A percentile compares a stretch with the other conserved stretches of the same genome.
Conservation (phyloP, 2,329 filamentous ascomycete genomes). For the Bipolaris oryzae region DNA sequence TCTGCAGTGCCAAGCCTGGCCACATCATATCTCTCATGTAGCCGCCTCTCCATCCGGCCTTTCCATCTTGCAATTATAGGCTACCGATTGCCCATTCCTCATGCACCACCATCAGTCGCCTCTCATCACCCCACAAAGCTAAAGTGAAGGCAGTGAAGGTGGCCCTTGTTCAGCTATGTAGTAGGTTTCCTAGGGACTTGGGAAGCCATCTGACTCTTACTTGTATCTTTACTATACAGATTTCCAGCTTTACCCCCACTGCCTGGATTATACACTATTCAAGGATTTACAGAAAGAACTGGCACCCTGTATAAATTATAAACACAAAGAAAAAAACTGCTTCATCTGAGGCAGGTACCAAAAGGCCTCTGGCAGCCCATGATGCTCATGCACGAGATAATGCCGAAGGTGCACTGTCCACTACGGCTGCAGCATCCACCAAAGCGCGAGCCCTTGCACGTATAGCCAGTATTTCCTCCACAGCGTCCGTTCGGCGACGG, state of each 20-base stretch:
- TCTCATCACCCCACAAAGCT: not conserved
- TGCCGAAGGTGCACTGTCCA: not conserved
- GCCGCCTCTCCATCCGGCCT: not conserved
- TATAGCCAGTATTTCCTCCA: slow-evolving; percentile 4
- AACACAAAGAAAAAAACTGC: not conserved
- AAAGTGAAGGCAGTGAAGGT: not conserved
- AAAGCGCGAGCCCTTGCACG: slow-evolving; percentile 3
- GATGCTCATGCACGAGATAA: slow-evolving; percentile 3
- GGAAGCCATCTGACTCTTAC: not conserved
- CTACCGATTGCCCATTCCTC: not conserved
- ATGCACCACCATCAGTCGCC: not conserved
- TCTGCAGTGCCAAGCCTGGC: not conserved
- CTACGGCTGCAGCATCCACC: slow-evolving; percentile 4
- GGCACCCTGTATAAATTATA: not conserved
- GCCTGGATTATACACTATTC: not conserved
- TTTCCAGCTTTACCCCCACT: not conserved
- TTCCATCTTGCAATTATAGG: not conserved
- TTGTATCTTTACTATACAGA: not conserved
- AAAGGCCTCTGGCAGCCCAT: slow-evolving; percentile 8
- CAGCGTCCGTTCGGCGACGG: slow-evolving; percentile 3
- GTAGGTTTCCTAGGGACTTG: not conserved
- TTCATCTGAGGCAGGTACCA: not conserved
- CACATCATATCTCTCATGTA: not conserved
- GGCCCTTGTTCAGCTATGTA: not conserved
- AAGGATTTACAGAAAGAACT: not conserved